These are phyloP conservation scores for Puccinia polysora DNA, from an alignment of 1,284 basidiomycete genomes.

Conservation along the genomic window DNA sequence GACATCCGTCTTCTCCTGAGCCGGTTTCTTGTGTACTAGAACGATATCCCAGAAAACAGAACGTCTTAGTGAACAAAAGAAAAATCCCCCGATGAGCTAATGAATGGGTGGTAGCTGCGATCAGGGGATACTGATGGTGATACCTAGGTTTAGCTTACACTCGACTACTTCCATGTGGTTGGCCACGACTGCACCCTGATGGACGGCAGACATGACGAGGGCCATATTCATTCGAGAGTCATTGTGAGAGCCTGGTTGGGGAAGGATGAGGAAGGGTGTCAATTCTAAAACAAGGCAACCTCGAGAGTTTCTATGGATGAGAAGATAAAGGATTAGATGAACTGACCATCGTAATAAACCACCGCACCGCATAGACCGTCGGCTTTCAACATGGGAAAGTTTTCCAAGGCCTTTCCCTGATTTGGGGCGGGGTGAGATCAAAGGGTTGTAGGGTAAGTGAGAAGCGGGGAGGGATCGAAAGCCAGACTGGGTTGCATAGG, in stretches of 20 bases:
- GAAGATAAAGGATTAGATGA: slow-evolving; percentile 15
- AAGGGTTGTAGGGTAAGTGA: not conserved
- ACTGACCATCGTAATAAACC: slow-evolving; percentile 88
- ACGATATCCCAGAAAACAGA: not conserved
- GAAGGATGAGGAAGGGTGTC: not conserved
- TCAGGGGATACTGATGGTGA: too few species aligned
- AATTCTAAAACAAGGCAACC: not conserved
- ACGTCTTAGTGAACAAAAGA: not conserved
- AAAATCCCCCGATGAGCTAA: not conserved
- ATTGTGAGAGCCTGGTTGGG: slow-evolving; percentile 92
- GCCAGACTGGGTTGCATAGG: not conserved
- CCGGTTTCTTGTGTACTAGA: slow-evolving; percentile 62
- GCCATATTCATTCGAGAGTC: slow-evolving; percentile 98
- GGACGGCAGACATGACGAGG: slow-evolving; percentile 85
- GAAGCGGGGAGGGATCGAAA: slow-evolving; percentile 7
- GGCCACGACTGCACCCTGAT: slow-evolving; percentile 78
- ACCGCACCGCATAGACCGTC: slow-evolving; percentile 90
- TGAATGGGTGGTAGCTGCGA: not conserved
- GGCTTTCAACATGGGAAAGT: slow-evolving; percentile 91
- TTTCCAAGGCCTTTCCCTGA: slow-evolving; percentile 76
- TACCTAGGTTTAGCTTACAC: slow-evolving; percentile 45
- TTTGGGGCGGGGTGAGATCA: not conserved
- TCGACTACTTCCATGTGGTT: slow-evolving; percentile 85
- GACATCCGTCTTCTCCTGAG: slow-evolving; percentile 53
- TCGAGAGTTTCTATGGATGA: not conserved